Base-by-base conservation (phyloP, 179 eudicot species). In the Drosera spatulata region DNA sequence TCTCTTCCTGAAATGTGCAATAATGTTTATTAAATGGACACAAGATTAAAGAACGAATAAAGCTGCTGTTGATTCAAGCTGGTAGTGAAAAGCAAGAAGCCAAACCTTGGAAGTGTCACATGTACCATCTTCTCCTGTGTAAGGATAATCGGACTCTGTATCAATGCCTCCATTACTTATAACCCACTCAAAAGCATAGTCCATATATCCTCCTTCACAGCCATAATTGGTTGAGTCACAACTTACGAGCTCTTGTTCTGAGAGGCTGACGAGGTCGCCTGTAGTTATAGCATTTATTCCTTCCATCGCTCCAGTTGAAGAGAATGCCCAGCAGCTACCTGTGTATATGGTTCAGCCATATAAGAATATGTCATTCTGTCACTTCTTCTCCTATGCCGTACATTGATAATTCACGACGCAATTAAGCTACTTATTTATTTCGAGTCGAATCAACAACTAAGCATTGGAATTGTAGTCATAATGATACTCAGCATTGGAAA, bases 251-350 rank as follows among this genome's bases (percentile, higher is more conserved):
- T 76, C 83, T 66, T 82, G 82, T 49, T 77, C 87, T 2, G 91
- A 82, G 7, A 85, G 75, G 65, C 82, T 85, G 9, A 78, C 37
- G 22, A 83, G 82, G 39, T 85, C 86, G 49, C 79, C 78, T 1
- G 75, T 70, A 58, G 61, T 70, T 45, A 85, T 63, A 9, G 79
- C 82, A 48, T 80, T 74, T 56, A 79, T 73, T 65, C 83, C 86
- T 68, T 85, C 88, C 22, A 80, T 79, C 47, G 86, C 80, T 56
- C 86, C 89, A 1, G 80, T 77, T 37, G 81, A 47, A 59, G 86
- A 83, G 64, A 75, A 85, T 39, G 84, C 77, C 86, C 88, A 80
- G 44, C 84, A 74, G 59, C 84, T 80, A 66, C 88, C 93, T 85
- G 71, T 22, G 56, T 6, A 54, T 8, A 66, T 22, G 40, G 42